Percentiles rank a stretch among this genome's conserved stretches.
These are phyloP conservation scores for Chaetothyriales sp. DNA, from an alignment of 2,329 filamentous ascomycete species.

Conservation along the genomic window DNA sequence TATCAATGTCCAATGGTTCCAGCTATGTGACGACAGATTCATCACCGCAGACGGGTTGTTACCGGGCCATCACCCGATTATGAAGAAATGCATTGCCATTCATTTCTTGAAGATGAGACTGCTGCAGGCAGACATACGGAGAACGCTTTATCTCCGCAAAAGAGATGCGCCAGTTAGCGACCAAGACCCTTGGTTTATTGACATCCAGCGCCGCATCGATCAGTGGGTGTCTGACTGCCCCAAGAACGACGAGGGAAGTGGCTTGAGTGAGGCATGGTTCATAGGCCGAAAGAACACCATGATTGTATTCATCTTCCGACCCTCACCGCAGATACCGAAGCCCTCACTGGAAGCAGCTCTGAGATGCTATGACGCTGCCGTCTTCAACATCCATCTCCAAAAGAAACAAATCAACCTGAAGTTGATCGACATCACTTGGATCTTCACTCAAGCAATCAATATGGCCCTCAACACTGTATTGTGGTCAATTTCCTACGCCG, in stretches of 20 bases:
- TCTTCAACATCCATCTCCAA: constrained; percentile 69
- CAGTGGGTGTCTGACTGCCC: constrained; percentile 69
- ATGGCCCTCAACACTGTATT: constrained; percentile 84
- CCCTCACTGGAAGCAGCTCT: constrained; percentile 66
- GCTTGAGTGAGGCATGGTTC: constrained; percentile 69
- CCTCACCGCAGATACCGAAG: constrained; percentile 80
- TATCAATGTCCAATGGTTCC: constrained; percentile 75
- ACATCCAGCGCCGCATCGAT: constrained; percentile 65
- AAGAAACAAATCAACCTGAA: constrained; percentile 63
- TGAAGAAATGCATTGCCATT: constrained; percentile 78
- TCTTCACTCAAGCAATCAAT: constrained; percentile 78
- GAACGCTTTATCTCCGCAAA: constrained; percentile 75
- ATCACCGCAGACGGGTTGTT: constrained; percentile 67
- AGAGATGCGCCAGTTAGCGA: constrained; percentile 62
- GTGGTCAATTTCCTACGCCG: constrained; percentile 79
- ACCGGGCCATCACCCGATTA: constrained; percentile 53
- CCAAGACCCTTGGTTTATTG: constrained; percentile 70
- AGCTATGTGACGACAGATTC: constrained; percentile 65
- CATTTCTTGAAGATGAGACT: constrained; percentile 89
- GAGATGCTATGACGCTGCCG: constrained; percentile 70
- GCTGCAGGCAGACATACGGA: constrained; percentile 73
- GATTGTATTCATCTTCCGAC: constrained; percentile 74
- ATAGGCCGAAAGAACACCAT: constrained; percentile 67
- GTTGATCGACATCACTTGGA: constrained; percentile 80
- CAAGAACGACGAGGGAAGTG: constrained; percentile 51